Percentiles rank a stretch among this genome's conserved stretches.
phyloP scores from a whole-genome alignment of 1,284 basidiomycete species.

The Sanghuangporus sanghuang region DNA sequence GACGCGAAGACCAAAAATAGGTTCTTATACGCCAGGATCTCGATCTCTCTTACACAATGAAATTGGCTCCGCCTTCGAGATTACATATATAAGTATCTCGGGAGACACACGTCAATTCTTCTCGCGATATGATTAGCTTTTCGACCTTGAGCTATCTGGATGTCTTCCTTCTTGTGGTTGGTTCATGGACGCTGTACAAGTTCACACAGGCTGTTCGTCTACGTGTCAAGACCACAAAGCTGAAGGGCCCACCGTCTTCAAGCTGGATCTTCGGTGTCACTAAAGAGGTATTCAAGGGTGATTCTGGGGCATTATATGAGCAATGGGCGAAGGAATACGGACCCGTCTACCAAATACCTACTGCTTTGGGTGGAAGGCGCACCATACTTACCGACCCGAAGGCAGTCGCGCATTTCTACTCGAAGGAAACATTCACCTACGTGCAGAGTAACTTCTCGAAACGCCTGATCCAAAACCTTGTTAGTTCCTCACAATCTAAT shows the following conservation, averaged over 20 bases:
- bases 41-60: too few relatives aligned
- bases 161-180: not conserved
- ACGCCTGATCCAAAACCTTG: slow-evolving; percentile 37
- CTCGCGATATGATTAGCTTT: not conserved
- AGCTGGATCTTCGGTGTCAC: slow-evolving; percentile 20
- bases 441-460: slow-evolving; percentile 33
- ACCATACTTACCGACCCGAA: slow-evolving; percentile 50
- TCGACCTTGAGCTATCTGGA: slow-evolving; percentile 1
- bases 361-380: slow-evolving; percentile 33
- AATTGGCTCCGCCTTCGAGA: too few relatives aligned
- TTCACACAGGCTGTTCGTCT: not conserved
- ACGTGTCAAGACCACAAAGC: slow-evolving; percentile 25
- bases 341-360: slow-evolving; percentile 38
- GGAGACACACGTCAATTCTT: too few relatives aligned
- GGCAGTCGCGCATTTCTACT: slow-evolving; percentile 47
- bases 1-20: too few relatives aligned
- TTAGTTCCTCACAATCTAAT: slow-evolving; percentile 22
- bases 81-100: too few relatives aligned
- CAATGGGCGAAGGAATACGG: slow-evolving; percentile 42
- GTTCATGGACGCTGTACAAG: slow-evolving; percentile 7
- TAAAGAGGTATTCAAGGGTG: slow-evolving; percentile 10
- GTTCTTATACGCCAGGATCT: too few relatives aligned
- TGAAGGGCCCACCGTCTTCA: slow-evolving; percentile 27
- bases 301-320: slow-evolving; percentile 26
- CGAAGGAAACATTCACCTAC: slow-evolving; percentile 45